Conservation (phyloP, 1,284 basidiomycete species). For the Pulveroboletus sp. region DNA sequence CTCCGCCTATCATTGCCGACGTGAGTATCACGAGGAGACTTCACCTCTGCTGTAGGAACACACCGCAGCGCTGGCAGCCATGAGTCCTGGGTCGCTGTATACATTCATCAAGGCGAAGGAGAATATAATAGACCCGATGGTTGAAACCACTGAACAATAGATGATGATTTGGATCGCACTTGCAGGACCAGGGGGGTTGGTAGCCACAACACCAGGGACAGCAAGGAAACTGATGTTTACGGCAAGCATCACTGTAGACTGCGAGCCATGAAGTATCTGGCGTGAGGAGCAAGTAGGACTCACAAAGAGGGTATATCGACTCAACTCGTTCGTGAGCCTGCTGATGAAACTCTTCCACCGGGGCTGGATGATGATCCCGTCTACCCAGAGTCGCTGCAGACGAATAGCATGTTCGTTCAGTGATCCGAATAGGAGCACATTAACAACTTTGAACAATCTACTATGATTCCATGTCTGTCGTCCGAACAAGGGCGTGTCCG, state of each 20-base stretch:
- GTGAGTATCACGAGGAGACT: not conserved
- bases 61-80: slow-evolving; percentile 9
- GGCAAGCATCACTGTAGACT: slow-evolving; percentile 14
- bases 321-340: slow-evolving; percentile 41
- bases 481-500: slow-evolving; percentile 8
- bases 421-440: too few species aligned
- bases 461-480: slow-evolving; percentile 10
- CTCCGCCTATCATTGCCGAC: not conserved
- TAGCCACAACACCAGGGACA: too few species aligned
- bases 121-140: too few species aligned
- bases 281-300: slow-evolving; percentile 12
- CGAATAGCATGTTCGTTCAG: not conserved
- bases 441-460: not conserved
- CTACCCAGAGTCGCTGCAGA: slow-evolving; percentile 18
- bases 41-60: not conserved
- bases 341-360: too few species aligned
- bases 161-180: slow-evolving; percentile 9
- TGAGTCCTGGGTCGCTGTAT: slow-evolving; percentile 6
- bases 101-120: too few species aligned
- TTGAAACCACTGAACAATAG: not conserved
- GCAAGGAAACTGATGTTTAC: slow-evolving; percentile 21
- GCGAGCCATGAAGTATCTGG: not conserved
- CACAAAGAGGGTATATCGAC: slow-evolving; percentile 48
- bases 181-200: slow-evolving; percentile 4
- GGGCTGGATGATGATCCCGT: too few species aligned